Conservation (phyloP, 2,329 filamentous ascomycete species). For the Pseudogymnoascus sp. region DNA sequence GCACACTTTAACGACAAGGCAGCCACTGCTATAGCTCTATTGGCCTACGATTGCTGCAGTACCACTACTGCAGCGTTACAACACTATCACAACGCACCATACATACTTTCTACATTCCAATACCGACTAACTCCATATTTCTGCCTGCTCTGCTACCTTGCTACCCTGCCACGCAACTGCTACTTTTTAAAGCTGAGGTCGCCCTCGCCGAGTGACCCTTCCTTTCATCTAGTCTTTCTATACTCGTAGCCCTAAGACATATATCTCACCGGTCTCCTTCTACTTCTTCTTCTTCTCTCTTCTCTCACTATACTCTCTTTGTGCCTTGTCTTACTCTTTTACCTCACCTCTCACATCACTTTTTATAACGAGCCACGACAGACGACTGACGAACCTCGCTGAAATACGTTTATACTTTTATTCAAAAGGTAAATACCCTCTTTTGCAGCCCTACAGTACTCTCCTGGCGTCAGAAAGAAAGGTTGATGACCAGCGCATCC, state of each 20-base stretch:
- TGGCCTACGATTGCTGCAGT: not conserved
- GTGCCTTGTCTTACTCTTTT: not conserved
- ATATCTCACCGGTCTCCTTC: not conserved
- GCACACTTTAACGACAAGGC: slow-evolving; percentile 4
- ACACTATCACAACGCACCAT: slow-evolving; percentile 5
- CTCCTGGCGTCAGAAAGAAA: not conserved
- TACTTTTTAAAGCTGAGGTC: slow-evolving; percentile 5
- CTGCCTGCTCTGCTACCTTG: not conserved
- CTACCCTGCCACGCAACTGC: not conserved
- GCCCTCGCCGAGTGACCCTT: not conserved
- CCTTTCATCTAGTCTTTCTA: not conserved
- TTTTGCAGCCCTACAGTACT: not conserved
- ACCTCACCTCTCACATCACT: not conserved
- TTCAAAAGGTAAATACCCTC: not conserved
- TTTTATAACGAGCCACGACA: not conserved
- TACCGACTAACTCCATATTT: slow-evolving; percentile 4
- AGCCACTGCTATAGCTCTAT: not conserved
- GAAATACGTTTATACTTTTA: not conserved
- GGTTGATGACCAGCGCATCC: not conserved
- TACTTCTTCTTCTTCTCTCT: not conserved
- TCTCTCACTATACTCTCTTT: not conserved
- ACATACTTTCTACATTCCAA: not conserved
- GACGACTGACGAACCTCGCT: not conserved
- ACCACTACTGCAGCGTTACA: slow-evolving; percentile 2
- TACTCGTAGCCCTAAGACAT: not conserved